Evolutionary conservation across 805 yeast species (phyloP).

Genomic region (Grigorovia jiainica): DNA sequence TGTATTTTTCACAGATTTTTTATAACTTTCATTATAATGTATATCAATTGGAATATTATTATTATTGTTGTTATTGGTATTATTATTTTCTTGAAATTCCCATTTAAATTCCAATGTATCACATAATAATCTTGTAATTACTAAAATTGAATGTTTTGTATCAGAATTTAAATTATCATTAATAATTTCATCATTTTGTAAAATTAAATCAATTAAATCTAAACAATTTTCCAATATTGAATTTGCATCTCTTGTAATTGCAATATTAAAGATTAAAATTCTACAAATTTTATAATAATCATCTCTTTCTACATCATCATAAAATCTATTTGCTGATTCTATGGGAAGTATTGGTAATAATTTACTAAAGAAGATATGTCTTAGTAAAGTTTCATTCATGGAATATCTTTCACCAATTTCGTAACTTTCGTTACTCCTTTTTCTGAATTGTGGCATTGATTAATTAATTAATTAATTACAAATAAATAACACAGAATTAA

Average conservation of each 20-base stretch:
- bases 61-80: conserved; percentile 6
- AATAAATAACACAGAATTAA: too few species aligned
- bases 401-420: not conserved
- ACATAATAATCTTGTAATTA: conserved; percentile 31
- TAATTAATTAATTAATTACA: too few species aligned
- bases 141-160: conserved; percentile 25
- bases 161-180: conserved; percentile 6
- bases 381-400: conserved; percentile 11
- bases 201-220: conserved; percentile 5
- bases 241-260: conserved; percentile 7
- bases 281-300: conserved; percentile 8
- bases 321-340: conserved; percentile 6
- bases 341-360: conserved; percentile 11
- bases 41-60: too few species aligned
- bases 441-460: too few species aligned
- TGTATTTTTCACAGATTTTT: conserved; percentile 14
- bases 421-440: too few species aligned
- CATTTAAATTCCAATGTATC: conserved; percentile 32
- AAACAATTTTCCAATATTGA: conserved; percentile 7
- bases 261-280: conserved; percentile 8
- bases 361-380: conserved; percentile 18
- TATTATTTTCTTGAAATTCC: conserved; percentile 22
- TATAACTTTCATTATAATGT: conserved; percentile 5
- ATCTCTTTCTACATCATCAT: conserved; percentile 14
- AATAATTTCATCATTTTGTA: conserved; percentile 5